Evolutionary conservation across 148 eudicot genomes (phyloP).

Genomic region (Vaccinium darrowii): DNA sequence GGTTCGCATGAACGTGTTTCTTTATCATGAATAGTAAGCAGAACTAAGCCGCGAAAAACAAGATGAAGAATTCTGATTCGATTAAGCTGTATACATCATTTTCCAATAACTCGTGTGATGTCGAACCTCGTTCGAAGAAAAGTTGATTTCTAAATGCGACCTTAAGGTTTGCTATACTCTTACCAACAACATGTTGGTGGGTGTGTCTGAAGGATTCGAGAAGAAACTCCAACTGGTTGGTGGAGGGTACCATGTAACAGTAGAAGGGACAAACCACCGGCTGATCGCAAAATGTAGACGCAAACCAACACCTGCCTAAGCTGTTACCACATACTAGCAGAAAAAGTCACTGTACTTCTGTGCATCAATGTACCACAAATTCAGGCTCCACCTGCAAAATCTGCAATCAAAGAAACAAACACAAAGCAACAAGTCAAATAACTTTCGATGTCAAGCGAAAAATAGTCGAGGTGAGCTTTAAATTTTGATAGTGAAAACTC

Average conservation of each 20-base stretch:
- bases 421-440: not conserved
- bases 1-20: too few species aligned
- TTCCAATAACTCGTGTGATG: not conserved
- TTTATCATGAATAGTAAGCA: too few species aligned
- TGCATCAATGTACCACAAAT: not conserved
- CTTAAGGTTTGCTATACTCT: constrained; percentile 35
- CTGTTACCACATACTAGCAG: not conserved
- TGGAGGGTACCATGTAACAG: constrained; percentile 81
- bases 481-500: too few species aligned
- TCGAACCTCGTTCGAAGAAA: not conserved
- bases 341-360: not conserved
- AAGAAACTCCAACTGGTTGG: constrained; percentile 83
- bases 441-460: not conserved
- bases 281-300: not conserved
- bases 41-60: not conserved
- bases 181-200: constrained; percentile 86
- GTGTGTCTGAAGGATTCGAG: constrained; percentile 88
- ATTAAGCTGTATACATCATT: not conserved
- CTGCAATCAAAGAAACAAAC: not conserved
- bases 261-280: constrained; percentile 42
- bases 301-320: not conserved
- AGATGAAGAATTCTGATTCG: constrained; percentile 1
- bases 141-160: not conserved
- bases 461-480: not conserved
- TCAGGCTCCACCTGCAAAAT: not conserved